A percentile compares a stretch with the other conserved stretches of the same genome.
Conservation (phyloP, 441 rosid species). For the Theobroma grandiflorum region DNA sequence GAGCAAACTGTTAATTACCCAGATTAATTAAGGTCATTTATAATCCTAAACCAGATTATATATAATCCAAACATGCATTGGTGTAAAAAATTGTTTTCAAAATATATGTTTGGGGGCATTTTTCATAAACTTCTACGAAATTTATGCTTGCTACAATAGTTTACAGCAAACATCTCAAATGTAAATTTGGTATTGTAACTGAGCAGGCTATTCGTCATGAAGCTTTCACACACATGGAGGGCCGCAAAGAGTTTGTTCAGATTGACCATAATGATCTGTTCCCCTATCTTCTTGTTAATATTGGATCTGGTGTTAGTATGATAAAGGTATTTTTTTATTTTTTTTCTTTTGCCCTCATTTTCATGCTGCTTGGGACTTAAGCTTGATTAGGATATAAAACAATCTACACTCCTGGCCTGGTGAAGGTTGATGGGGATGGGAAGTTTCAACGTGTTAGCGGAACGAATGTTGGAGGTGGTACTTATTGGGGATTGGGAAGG, state of each 20-base stretch:
- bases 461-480: conserved; percentile 99
- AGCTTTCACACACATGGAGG: conserved; percentile 97
- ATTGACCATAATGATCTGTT: conserved; percentile 90
- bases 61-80: background rate
- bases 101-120: background rate
- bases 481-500: conserved; percentile 98
- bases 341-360: conserved; percentile 15
- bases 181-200: background rate
- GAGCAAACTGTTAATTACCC: too few species aligned
- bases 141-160: background rate
- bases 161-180: background rate
- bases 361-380: conserved; percentile 4
- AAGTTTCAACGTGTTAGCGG: conserved; percentile 98
- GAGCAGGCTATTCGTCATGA: conserved; percentile 97
- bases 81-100: background rate
- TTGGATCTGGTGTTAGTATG: conserved; percentile 99
- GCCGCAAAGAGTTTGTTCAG: conserved; percentile 95
- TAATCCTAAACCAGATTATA: background rate
- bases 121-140: background rate
- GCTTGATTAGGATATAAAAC: background rate
- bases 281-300: conserved; percentile 97
- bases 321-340: conserved; percentile 71
- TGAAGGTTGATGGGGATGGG: conserved; percentile 98
- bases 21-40: background rate
- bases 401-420: conserved; percentile 26